Evolutionary conservation across 2,329 filamentous ascomycete genomes (phyloP), one percentile per base, ranked within the genome.

Genomic region (Ophiostoma tasmaniense): DNA sequence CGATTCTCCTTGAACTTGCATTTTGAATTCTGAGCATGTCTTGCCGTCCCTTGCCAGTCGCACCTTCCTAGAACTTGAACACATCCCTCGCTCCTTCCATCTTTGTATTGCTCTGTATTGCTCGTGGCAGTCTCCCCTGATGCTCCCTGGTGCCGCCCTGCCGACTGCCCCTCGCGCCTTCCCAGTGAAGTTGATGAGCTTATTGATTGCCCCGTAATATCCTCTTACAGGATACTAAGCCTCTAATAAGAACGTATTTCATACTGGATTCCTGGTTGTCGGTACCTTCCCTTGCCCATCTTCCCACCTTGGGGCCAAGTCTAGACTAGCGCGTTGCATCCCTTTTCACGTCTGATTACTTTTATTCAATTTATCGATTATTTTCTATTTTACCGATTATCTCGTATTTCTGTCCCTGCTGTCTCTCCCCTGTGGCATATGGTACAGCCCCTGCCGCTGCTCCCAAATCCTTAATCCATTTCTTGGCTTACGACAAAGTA

Each of bases 401-500:
- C 64, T 65, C 64, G 35, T 42, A 65, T 42, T n/a, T 35, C 20
- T n/a, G 10, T 10, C 30, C 30, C 61, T 61, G 8, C 13, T 8
- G 14, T 7, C n/a, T 2, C 50, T 8, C n/a, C n/a, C n/a, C n/a
- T 33, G 35, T 62, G 14, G 42, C 13, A 30, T 61, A 28, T 25
- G 22, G 10, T 25, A 33, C 17, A 55, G n/a, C 50, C 59, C 61
- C 61, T 64, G 61, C 22, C 33, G 20, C 30, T 64, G 20, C 30
- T 62, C 33, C 61, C 8, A n/a, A n/a, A 37, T 64, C 30, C 59
- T 37, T 37, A 25, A 37, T 37, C 17, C 61, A 64, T 62, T n/a
- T 62, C 59, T 62, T 62, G 59, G 59, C 59, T 33, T 62, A 39
- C 59, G 59, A 33, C 59, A 64, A 22, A 64, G 61, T 64, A 37